A percentile compares a stretch with the other conserved stretches of the same genome.
phyloP scores from a whole-genome alignment of 164 flowering plant species.

The Berberis thunbergii region DNA sequence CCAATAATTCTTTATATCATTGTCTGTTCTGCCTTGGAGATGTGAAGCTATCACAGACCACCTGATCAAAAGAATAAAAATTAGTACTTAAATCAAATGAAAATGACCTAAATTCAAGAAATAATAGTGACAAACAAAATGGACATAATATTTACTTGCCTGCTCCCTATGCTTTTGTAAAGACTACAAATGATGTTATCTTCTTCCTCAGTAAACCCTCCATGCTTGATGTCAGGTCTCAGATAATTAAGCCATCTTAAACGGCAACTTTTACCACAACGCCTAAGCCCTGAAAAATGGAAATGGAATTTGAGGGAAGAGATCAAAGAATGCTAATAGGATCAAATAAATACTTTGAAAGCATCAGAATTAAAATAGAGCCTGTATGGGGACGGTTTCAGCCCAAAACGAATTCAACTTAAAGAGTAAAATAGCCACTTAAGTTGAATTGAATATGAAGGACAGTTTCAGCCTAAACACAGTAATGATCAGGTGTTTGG shows the following conservation, averaged over 20 bases:
- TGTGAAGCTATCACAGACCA: slow-evolving; percentile 71
- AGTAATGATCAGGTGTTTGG: too few species aligned
- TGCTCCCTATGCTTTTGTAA: slow-evolving; percentile 53
- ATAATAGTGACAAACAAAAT: not conserved
- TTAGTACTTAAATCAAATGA: not conserved
- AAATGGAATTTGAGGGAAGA: not conserved
- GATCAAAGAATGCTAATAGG: not conserved
- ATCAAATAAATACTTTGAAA: not conserved
- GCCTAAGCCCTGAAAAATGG: slow-evolving; percentile 38
- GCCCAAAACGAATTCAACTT: too few species aligned
- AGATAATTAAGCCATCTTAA: slow-evolving; percentile 76
- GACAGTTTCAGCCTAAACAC: too few species aligned
- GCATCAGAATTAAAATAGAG: not conserved
- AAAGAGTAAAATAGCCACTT: too few species aligned
- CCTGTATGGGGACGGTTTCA: too few species aligned
- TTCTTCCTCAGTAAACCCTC: slow-evolving; percentile 65
- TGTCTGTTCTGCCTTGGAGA: slow-evolving; percentile 71
- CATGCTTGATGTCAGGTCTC: slow-evolving; percentile 67
- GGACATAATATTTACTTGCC: slow-evolving; percentile 19
- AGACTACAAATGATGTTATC: slow-evolving; percentile 40
- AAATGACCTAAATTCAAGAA: not conserved
- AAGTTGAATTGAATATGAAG: too few species aligned
- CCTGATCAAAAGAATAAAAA: slow-evolving; percentile 19
- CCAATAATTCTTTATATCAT: slow-evolving; percentile 80
- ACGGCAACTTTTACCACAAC: slow-evolving; percentile 81